Evolutionary conservation across 768 basidiomycete genomes (phyloP).

Genomic region (Mycena albidolilacea): DNA sequence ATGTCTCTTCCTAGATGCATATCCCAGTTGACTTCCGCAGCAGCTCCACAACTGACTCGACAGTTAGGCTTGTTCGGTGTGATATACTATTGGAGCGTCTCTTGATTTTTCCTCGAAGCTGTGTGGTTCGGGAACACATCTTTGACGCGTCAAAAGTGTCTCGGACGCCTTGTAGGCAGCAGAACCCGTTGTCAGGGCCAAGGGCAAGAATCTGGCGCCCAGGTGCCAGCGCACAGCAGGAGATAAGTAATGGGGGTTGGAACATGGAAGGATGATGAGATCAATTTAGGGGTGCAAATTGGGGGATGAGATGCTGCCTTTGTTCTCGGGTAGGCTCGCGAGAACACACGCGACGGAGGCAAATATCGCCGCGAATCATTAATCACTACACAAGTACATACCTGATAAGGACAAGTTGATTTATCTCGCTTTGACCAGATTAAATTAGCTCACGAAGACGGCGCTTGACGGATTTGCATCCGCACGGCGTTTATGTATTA

Average conservation of each 20-base stretch:
- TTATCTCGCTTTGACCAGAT: constrained; percentile 35
- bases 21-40: too few species aligned
- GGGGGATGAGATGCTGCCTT: constrained; percentile 21
- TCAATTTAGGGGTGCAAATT: constrained; percentile 14
- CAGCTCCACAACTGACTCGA: too few species aligned
- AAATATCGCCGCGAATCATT: constrained; percentile 10
- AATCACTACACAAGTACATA: not conserved
- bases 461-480: not conserved
- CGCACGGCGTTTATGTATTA: constrained; percentile 4
- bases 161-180: not conserved
- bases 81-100: not conserved
- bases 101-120: not conserved
- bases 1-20: too few species aligned
- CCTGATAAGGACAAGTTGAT: constrained; percentile 16
- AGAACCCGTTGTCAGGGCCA: constrained; percentile 4
- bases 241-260: not conserved
- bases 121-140: not conserved
- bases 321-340: constrained; percentile 12
- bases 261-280: constrained; percentile 11
- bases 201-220: constrained; percentile 7
- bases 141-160: constrained; percentile 15
- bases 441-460: not conserved
- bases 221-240: constrained; percentile 7
- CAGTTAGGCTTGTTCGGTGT: not conserved
- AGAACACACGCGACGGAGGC: constrained; percentile 3